A percentile compares a stretch with the other conserved stretches of the same genome.
Evolutionary conservation across 75 land plant genomes (phyloP).

Genomic region (Larix kaempferi): DNA sequence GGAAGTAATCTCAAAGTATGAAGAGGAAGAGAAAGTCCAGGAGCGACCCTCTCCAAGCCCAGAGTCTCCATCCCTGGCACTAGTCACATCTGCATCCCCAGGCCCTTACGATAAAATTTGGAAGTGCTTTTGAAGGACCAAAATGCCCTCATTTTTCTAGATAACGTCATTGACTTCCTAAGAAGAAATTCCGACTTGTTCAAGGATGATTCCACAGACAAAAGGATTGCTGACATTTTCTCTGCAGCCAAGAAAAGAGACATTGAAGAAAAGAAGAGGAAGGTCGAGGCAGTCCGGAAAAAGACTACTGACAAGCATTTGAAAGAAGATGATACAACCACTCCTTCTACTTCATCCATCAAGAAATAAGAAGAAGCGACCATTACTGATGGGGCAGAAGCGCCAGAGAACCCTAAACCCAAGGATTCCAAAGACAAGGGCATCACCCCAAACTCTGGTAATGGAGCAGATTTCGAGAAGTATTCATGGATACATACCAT

Average conservation of each 20-base stretch:
- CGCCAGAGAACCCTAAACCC: too few species aligned
- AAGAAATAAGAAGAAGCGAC: too few species aligned
- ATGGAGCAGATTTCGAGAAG: too few species aligned
- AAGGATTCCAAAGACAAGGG: too few species aligned
- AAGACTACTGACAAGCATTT: too few species aligned
- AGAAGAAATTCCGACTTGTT: conserved; percentile 36
- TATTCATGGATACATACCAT: too few species aligned
- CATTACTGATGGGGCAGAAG: too few species aligned
- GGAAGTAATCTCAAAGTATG: conserved; percentile 56
- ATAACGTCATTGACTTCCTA: conserved; percentile 49
- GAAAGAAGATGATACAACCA: too few species aligned
- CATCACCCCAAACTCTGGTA: too few species aligned
- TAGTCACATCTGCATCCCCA: background rate
- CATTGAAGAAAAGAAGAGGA: conserved; percentile 18
- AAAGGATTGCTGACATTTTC: conserved; percentile 15
- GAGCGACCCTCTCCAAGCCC: too few species aligned
- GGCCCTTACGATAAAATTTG: conserved; percentile 13
- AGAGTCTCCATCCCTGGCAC: too few species aligned
- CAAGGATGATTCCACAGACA: conserved; percentile 21
- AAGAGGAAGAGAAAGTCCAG: conserved; percentile 17
- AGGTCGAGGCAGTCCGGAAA: background rate
- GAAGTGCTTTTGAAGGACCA: conserved; percentile 18
- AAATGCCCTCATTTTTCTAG: conserved; percentile 43
- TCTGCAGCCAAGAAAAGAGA: conserved; percentile 21
- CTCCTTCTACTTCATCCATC: too few species aligned